These are phyloP conservation scores for Leucocoprinus leucothites DNA, from an alignment of 768 basidiomycete genomes.

Conservation along the genomic window DNA sequence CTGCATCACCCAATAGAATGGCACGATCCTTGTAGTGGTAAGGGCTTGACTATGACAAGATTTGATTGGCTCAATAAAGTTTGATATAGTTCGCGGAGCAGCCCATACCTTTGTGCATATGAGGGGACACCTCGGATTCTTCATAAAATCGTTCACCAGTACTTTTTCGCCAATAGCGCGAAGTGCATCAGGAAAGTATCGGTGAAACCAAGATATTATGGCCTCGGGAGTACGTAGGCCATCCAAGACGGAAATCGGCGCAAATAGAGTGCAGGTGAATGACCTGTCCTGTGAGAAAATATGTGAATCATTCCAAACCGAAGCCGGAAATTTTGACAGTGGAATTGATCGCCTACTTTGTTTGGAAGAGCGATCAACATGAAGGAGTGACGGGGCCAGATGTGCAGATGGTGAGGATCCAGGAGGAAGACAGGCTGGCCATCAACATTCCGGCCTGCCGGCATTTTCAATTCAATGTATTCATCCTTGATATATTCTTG, in stretches of 20 bases:
- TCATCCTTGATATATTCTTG: slow-evolving; percentile 96
- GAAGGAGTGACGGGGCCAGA: slow-evolving; percentile 98
- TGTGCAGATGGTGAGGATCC: slow-evolving; percentile 95
- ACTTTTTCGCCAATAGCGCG: slow-evolving; percentile 77
- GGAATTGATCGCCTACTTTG: slow-evolving; percentile 53
- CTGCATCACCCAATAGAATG: slow-evolving; percentile 90
- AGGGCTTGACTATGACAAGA: slow-evolving; percentile 61
- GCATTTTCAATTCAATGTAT: slow-evolving; percentile 96
- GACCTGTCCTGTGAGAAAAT: slow-evolving; percentile 75
- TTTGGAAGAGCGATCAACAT: slow-evolving; percentile 99
- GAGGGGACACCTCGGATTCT: slow-evolving; percentile 85
- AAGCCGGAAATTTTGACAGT: not conserved
- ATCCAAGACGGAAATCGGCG: slow-evolving; percentile 76
- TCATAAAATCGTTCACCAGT: slow-evolving; percentile 72
- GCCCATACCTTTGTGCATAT: slow-evolving; percentile 84
- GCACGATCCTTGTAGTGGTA: slow-evolving; percentile 90
- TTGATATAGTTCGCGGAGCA: slow-evolving; percentile 18
- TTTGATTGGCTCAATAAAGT: slow-evolving; percentile 22
- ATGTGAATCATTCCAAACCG: slow-evolving; percentile 11
- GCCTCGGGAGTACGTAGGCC: slow-evolving; percentile 55
- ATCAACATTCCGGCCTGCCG: slow-evolving; percentile 61
- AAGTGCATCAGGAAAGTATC: slow-evolving; percentile 87
- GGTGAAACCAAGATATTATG: slow-evolving; percentile 72
- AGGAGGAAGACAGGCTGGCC: slow-evolving; percentile 74
- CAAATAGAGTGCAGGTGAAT: slow-evolving; percentile 96